Conservation (phyloP, 2,329 filamentous ascomycete species). For the Venturiaceae sp. region DNA sequence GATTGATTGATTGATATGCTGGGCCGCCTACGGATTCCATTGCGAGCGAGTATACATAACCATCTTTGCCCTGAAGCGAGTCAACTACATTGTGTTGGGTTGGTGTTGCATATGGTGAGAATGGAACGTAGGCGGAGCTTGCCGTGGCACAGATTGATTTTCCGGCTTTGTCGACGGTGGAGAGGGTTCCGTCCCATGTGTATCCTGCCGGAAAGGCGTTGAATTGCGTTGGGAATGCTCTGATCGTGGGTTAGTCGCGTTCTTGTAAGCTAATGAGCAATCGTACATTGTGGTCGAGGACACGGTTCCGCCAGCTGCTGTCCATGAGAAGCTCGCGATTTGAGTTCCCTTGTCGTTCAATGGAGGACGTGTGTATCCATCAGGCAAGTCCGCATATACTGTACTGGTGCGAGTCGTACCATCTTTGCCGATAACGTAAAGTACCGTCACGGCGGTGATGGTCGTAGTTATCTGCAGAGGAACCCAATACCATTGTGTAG, state of each 20-base stretch:
- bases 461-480: slow-evolving; percentile 6
- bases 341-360: slow-evolving; percentile 8
- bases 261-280: not conserved
- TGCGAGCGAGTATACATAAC: not conserved
- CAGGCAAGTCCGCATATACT: slow-evolving; percentile 7
- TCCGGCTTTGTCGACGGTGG: slow-evolving; percentile 1
- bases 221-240: slow-evolving; percentile 4
- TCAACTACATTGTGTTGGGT: not conserved
- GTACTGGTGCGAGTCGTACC: slow-evolving; percentile 10
- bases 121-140: not conserved
- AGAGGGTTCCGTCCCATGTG: slow-evolving; percentile 3
- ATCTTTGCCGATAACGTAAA: slow-evolving; percentile 9
- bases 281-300: not conserved
- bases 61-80: not conserved
- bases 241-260: not conserved
- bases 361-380: slow-evolving; percentile 9
- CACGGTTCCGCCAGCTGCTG: not conserved
- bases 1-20: not conserved
- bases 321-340: not conserved
- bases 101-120: slow-evolving; percentile 3
- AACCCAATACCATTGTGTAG: slow-evolving; percentile 6
- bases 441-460: slow-evolving; percentile 9
- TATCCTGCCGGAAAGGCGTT: not conserved
- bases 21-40: not conserved
- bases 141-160: slow-evolving; percentile 1